Evolutionary conservation across 805 yeast genomes (phyloP).

Genomic region (Ogataea minuta): DNA sequence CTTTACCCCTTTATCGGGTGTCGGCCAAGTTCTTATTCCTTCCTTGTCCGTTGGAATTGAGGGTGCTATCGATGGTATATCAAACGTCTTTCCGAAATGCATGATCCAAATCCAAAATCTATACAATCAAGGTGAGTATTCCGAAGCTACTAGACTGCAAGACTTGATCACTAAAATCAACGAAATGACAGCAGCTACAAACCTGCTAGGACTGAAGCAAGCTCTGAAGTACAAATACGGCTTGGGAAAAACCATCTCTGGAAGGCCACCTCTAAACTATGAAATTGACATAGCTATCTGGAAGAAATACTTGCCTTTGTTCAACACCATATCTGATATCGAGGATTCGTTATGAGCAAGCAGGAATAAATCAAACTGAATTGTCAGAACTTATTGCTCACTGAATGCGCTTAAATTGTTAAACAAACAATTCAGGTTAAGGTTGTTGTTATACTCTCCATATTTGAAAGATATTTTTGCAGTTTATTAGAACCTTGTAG

Average conservation of each 20-base stretch:
- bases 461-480: too few relatives aligned
- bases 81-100: constrained; percentile 51
- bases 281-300: constrained; percentile 33
- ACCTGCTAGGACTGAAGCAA: constrained; percentile 33
- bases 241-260: constrained; percentile 32
- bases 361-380: constrained; percentile 1
- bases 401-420: too few relatives aligned
- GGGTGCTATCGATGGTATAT: constrained; percentile 52
- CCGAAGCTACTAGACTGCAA: constrained; percentile 43
- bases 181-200: constrained; percentile 38
- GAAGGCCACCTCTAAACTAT: constrained; percentile 46
- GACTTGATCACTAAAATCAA: constrained; percentile 43
- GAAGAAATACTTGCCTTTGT: constrained; percentile 24
- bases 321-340: constrained; percentile 11
- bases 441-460: too few relatives aligned
- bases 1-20: constrained; percentile 48
- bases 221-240: constrained; percentile 28
- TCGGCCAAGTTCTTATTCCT: constrained; percentile 51
- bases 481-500: too few relatives aligned
- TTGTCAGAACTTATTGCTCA: too few relatives aligned
- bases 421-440: too few relatives aligned
- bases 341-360: constrained; percentile 17
- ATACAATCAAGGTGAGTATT: constrained; percentile 37
- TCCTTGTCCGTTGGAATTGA: constrained; percentile 43
- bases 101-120: constrained; percentile 41